A percentile compares a stretch with the other conserved stretches of the same genome.
Conservation (phyloP, 306 rosid species). For the Glycine soja region DNA sequence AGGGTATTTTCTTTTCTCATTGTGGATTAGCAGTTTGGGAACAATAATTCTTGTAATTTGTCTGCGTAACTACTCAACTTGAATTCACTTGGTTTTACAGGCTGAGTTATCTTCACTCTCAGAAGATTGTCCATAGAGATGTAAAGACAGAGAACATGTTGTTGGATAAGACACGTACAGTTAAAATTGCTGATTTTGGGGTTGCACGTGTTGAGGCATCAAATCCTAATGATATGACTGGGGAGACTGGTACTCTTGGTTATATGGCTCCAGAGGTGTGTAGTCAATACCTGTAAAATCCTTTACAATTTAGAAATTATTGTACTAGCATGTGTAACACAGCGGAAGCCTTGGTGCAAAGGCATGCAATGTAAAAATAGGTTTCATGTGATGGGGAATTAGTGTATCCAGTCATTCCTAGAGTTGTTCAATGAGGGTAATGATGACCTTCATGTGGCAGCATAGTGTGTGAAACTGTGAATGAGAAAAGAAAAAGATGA, state of each 20-base stretch:
- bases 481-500: slow-evolving; percentile 14
- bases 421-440: slow-evolving; percentile 16
- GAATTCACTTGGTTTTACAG: slow-evolving; percentile 58
- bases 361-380: neutral
- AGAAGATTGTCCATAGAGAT: slow-evolving; percentile 97
- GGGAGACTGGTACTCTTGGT: slow-evolving; percentile 99
- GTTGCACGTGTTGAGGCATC: slow-evolving; percentile 99
- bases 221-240: slow-evolving; percentile 99
- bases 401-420: neutral
- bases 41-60: slow-evolving; percentile 13
- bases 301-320: slow-evolving; percentile 24
- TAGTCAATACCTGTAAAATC: slow-evolving; percentile 31
- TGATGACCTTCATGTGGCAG: slow-evolving; percentile 29
- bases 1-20: slow-evolving; percentile 66
- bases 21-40: slow-evolving; percentile 43
- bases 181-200: slow-evolving; percentile 98
- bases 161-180: slow-evolving; percentile 80
- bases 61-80: slow-evolving; percentile 31
- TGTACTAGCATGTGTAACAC: neutral
- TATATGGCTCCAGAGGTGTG: slow-evolving; percentile 99
- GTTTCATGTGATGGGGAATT: too few relatives aligned
- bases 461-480: slow-evolving; percentile 1
- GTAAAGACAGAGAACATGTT: slow-evolving; percentile 99
- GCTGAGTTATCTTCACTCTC: slow-evolving; percentile 93
- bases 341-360: slow-evolving; percentile 4